A percentile compares a stretch with the other conserved stretches of the same genome.
phyloP scores from a whole-genome alignment of 768 basidiomycete species.

The Pulveroboletus sp. region DNA sequence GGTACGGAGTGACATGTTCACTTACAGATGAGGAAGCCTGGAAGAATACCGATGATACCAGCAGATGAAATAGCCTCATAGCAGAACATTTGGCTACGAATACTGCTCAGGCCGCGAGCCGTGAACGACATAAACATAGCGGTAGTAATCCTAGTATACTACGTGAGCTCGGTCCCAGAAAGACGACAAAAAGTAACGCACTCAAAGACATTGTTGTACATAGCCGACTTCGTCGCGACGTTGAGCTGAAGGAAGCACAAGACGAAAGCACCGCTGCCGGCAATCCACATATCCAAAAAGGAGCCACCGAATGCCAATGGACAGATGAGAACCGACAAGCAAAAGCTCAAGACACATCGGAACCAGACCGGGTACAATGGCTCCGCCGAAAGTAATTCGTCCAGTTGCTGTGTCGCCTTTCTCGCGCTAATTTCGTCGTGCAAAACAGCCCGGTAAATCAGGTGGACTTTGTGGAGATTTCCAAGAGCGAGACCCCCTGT shows the following conservation, averaged over 20 bases:
- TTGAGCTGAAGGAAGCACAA: constrained; percentile 69
- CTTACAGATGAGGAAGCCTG: constrained; percentile 82
- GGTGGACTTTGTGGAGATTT: constrained; percentile 79
- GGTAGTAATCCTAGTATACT: constrained; percentile 62
- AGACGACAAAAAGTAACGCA: constrained; percentile 28
- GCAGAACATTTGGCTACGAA: constrained; percentile 77
- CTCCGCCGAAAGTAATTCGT: constrained; percentile 57
- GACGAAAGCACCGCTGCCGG: constrained; percentile 65
- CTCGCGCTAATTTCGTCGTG: constrained; percentile 91
- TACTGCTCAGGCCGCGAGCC: constrained; percentile 80
- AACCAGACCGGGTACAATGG: constrained; percentile 62
- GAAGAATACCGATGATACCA: constrained; percentile 84
- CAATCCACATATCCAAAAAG: constrained; percentile 82
- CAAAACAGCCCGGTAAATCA: constrained; percentile 82
- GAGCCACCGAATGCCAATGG: constrained; percentile 84
- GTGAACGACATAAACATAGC: constrained; percentile 79
- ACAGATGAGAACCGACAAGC: constrained; percentile 74
- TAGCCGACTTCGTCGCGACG: constrained; percentile 69
- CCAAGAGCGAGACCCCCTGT: constrained; percentile 78
- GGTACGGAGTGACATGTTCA: constrained; percentile 4
- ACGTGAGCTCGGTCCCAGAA: constrained; percentile 7
- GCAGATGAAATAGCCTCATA: constrained; percentile 90
- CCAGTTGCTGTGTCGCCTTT: constrained; percentile 62
- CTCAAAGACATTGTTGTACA: constrained; percentile 94
- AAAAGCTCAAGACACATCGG: constrained; percentile 68